Percentiles rank a stretch among this genome's conserved stretches.
Conservation (phyloP, 2,329 filamentous ascomycete species). For the Endoconidiophora polonica region DNA sequence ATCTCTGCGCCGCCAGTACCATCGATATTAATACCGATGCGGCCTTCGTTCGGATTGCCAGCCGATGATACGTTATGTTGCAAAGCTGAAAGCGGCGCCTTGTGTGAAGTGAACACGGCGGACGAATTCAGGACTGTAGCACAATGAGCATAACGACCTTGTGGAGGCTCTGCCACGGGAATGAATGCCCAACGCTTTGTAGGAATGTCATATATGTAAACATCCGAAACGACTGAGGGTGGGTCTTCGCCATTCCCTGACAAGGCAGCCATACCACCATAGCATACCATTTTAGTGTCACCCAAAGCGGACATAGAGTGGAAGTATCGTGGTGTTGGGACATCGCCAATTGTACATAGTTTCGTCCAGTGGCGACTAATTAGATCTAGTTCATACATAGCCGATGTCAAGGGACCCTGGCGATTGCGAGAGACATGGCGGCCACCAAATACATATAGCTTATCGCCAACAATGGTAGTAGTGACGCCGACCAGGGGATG, state of each 20-base stretch:
- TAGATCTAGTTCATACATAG: constrained; percentile 85
- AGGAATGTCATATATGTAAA: constrained; percentile 82
- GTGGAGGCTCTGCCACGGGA: constrained; percentile 62
- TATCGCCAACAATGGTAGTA: constrained; percentile 87
- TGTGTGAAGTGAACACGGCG: constrained; percentile 69
- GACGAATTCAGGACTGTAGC: constrained; percentile 82
- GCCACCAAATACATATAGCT: constrained; percentile 91
- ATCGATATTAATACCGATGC: constrained; percentile 76
- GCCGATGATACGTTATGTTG: constrained; percentile 72
- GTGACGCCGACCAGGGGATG: constrained; percentile 86
- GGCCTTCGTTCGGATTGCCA: constrained; percentile 66
- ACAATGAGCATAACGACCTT: constrained; percentile 92
- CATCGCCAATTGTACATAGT: constrained; percentile 64
- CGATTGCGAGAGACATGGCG: constrained; percentile 70
- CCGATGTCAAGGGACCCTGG: constrained; percentile 65
- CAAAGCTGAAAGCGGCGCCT: constrained; percentile 69
- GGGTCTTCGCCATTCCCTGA: constrained; percentile 41
- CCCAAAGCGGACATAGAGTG: constrained; percentile 89
- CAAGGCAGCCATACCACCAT: constrained; percentile 77
- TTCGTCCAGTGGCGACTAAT: constrained; percentile 88
- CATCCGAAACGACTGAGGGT: constrained; percentile 93
- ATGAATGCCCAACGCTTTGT: constrained; percentile 75
- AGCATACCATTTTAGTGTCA: constrained; percentile 92
- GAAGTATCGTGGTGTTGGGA: constrained; percentile 86
- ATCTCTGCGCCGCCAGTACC: constrained; percentile 88